A percentile compares a stretch with the other conserved stretches of the same genome.
phyloP scores from a whole-genome alignment of 768 basidiomycete genomes.

The Rhodotorula graminis region DNA sequence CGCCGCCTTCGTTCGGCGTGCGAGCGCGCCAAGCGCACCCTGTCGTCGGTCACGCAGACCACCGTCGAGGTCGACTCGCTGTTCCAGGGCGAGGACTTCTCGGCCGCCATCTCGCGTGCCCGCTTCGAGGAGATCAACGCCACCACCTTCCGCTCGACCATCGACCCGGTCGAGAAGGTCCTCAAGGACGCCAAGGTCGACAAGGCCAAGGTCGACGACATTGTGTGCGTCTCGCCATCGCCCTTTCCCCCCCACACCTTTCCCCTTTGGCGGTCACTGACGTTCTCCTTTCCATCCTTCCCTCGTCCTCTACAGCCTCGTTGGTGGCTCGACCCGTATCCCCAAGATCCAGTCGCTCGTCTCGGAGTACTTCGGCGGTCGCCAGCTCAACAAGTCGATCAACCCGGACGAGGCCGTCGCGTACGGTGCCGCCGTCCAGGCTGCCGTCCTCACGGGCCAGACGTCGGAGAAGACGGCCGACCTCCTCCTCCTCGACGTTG shows the following conservation, averaged over 20 bases:
- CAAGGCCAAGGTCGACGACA: conserved; percentile 73
- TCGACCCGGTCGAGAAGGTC: conserved; percentile 98
- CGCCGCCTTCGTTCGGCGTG: conserved; percentile 93
- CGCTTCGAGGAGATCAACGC: conserved; percentile 99
- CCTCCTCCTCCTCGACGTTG: conserved; percentile 92
- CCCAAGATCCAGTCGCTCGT: conserved; percentile 98
- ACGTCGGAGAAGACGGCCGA: conserved; percentile 99
- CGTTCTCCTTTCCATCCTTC: too few relatives aligned
- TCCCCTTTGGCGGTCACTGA: too few relatives aligned
- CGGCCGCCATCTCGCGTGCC: conserved; percentile 96
- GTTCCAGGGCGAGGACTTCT: conserved; percentile 97
- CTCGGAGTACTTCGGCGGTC: conserved; percentile 96
- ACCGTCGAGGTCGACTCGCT: conserved; percentile 99
- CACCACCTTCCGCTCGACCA: conserved; percentile 85
- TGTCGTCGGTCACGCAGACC: conserved; percentile 96
- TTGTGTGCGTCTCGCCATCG: conserved; percentile 53
- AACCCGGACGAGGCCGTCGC: conserved; percentile 99
- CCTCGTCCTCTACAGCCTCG: conserved; percentile 53
- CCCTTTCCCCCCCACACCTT: too few relatives aligned
- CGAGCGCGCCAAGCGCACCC: conserved; percentile 98
- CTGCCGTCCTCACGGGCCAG: conserved; percentile 95
- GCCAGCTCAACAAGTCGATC: conserved; percentile 98
- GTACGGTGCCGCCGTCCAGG: conserved; percentile 99
- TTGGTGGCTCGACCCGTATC: conserved; percentile 99
- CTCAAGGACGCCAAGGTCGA: conserved; percentile 98